Percentiles rank a stretch among this genome's conserved stretches.
Evolutionary conservation across 116 monocot species (phyloP).

Genomic region (Phalaenopsis hybrid): DNA sequence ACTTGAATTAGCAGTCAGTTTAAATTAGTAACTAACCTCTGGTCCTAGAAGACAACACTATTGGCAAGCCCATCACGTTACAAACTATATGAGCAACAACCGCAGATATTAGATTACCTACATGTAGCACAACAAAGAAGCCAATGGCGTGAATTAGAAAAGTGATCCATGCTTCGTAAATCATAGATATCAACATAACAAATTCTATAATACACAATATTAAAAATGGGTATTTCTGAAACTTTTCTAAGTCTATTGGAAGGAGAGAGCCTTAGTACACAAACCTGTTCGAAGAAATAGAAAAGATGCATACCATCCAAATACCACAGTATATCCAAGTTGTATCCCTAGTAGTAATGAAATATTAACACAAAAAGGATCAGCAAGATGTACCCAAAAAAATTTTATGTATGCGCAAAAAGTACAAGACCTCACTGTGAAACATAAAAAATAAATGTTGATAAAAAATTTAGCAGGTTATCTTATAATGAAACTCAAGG

Average conservation of each 20-base stretch:
- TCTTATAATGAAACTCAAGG: not conserved
- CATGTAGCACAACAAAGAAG: not conserved
- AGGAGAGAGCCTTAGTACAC: constrained; percentile 2
- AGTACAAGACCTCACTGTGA: not conserved
- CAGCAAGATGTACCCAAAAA: not conserved
- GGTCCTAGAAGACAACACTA: constrained; percentile 36
- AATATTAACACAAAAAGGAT: not conserved
- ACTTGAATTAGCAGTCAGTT: not conserved
- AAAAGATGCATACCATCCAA: constrained; percentile 94
- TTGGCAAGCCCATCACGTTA: constrained; percentile 82
- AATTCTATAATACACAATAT: constrained; percentile 1
- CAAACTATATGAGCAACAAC: constrained; percentile 84
- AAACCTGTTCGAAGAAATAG: constrained; percentile 89
- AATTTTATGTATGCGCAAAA: not conserved
- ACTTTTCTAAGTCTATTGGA: not conserved
- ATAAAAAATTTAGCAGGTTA: not conserved
- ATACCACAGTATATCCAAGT: constrained; percentile 88
- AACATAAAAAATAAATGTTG: not conserved
- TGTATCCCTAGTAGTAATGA: constrained; percentile 54
- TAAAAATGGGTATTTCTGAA: constrained; percentile 1
- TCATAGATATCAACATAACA: too few species aligned
- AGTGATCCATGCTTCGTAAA: not conserved
- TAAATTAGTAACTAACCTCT: constrained; percentile 44
- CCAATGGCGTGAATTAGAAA: not conserved
- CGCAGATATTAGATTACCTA: constrained; percentile 68